A percentile compares a stretch with the other conserved stretches of the same genome.
Evolutionary conservation across 495 filamentous ascomycete species (phyloP).

Genomic region (Halenospora varia): DNA sequence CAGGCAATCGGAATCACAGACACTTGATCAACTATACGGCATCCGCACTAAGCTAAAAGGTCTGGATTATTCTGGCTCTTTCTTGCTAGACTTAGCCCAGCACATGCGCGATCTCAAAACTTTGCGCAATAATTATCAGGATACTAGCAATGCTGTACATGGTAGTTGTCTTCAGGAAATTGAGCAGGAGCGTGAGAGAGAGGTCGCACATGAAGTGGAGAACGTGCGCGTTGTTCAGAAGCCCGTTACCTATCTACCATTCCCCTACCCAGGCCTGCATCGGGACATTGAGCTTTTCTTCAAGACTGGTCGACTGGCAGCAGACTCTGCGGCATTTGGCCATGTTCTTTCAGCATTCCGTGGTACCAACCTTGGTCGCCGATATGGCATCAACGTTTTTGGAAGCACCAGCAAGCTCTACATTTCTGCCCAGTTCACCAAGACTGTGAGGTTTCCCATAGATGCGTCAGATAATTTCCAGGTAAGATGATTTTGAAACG

Average conservation of each 20-base stretch:
- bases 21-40: constrained; percentile 42
- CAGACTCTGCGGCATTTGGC: constrained; percentile 21
- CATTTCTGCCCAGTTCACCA: constrained; percentile 35
- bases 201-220: constrained; percentile 36
- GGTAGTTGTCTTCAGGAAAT: constrained; percentile 34
- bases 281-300: constrained; percentile 32
- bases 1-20: constrained; percentile 38
- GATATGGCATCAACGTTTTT: constrained; percentile 23
- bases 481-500: neutral
- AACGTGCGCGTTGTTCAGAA: constrained; percentile 34
- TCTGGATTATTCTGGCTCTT: neutral
- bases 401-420: constrained; percentile 25
- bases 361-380: constrained; percentile 30
- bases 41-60: constrained; percentile 19
- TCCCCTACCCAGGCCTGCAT: constrained; percentile 30
- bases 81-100: constrained; percentile 14
- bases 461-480: constrained; percentile 26
- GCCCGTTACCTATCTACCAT: constrained; percentile 21
- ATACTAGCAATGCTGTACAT: constrained; percentile 30
- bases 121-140: constrained; percentile 24
- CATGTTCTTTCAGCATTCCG: constrained; percentile 30
- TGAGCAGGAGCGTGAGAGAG: constrained; percentile 30
- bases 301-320: constrained; percentile 28
- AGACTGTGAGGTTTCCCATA: constrained; percentile 25
- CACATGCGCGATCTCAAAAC: constrained; percentile 28